Evolutionary conservation across 1,284 basidiomycete genomes (phyloP), one percentile per base, ranked within the genome.

Genomic region (Athelia psychrophila): DNA sequence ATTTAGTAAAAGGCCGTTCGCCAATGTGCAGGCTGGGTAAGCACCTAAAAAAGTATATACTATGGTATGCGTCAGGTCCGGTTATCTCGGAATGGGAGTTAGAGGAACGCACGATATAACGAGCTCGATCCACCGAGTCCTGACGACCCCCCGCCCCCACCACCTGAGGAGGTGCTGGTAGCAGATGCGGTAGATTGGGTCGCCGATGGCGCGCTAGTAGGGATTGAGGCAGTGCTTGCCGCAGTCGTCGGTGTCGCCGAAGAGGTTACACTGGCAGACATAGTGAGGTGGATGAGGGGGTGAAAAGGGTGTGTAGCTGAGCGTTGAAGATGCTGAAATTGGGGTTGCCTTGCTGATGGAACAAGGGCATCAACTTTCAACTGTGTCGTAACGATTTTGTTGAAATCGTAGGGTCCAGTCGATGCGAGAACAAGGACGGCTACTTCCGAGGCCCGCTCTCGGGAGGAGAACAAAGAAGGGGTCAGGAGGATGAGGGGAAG

Each of bases 1-100:
- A n/a, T n/a, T 42, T n/a, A 42, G 38, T 42, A 18, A 42, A 12
- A 35, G 33, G 33, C 12, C 20, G 20, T n/a, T 6, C 6, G 38
- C 20, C 16, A 22, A n/a, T n/a, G n/a, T 6, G 20, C 20, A n/a
- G 38, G n/a, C 8, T 42, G 20, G 38, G n/a, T 13, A 42, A n/a
- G 38, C 16, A 42, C 38, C 38, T 69, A 78, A 55, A 44, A 77
- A 69, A 4, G 67, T 69, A 54, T 69, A 69, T 44, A 70, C 68
- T 69, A 55, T 50, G 55, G 38, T 50, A 30, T 23, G 15, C n/a
- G 38, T 45, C n/a, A 36, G 15, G 40, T 27, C 16, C 44, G 16
- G 44, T 18, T n/a, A 8, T 18, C n/a, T 42, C 24, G 25, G 44
- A 24, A 46, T n/a, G 25, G 22, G 12, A 23, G 12, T 46, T 8